A percentile compares a stretch with the other conserved stretches of the same genome.
Evolutionary conservation across 2,329 filamentous ascomycete genomes (phyloP).

Genomic region (Nannizzia gypsea): DNA sequence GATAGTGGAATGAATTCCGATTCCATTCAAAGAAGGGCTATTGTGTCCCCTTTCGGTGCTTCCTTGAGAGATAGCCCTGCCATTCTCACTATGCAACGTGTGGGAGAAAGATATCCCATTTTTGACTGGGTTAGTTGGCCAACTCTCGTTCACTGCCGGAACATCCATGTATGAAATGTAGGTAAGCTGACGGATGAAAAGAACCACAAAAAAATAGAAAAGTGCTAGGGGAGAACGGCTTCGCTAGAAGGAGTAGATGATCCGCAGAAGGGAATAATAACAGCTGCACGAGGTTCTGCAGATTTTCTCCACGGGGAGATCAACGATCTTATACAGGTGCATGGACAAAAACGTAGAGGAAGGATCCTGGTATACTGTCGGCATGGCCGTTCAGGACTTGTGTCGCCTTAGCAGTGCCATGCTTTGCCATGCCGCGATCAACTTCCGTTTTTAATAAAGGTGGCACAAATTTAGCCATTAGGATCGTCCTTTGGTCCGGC

Average conservation of each 20-base stretch:
- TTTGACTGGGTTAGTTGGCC: not conserved
- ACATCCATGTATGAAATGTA: not conserved
- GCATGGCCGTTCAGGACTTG: not conserved
- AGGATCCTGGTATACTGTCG: not conserved
- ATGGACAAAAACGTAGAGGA: not conserved
- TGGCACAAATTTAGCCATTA: not conserved
- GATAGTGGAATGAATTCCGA: not conserved
- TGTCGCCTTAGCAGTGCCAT: not conserved
- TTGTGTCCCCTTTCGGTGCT: not conserved
- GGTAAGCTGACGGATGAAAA: not conserved
- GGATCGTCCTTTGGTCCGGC: not conserved
- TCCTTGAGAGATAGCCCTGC: not conserved
- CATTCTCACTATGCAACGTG: not conserved
- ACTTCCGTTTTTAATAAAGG: not conserved
- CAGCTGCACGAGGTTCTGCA: not conserved
- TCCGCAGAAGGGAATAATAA: not conserved
- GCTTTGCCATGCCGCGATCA: not conserved
- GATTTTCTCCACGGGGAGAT: not conserved
- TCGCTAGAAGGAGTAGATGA: not conserved
- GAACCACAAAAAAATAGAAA: not conserved
- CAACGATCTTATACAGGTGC: conserved; percentile 1
- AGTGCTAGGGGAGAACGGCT: not conserved
- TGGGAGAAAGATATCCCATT: not conserved
- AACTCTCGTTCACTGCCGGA: not conserved
- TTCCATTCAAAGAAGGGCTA: not conserved